Conservation (phyloP, 148 eudicot species). For the Rhododendron henanense region DNA sequence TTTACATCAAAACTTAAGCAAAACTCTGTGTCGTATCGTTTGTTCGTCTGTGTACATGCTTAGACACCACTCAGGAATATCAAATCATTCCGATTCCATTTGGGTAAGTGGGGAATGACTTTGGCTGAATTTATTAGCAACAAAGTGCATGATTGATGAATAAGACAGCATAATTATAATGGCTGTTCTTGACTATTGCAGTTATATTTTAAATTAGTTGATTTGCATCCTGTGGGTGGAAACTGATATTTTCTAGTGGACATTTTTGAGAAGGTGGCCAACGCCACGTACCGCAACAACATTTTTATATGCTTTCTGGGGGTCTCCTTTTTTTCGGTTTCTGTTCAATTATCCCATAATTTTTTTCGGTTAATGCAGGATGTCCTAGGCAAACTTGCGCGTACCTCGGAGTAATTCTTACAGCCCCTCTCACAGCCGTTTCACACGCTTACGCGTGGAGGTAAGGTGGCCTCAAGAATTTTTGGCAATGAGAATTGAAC, state of each 20-base stretch:
- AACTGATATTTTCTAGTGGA: neutral
- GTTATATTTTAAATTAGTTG: neutral
- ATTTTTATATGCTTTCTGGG: neutral
- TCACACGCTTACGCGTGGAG: too few species aligned
- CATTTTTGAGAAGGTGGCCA: neutral
- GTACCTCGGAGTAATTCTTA: too few species aligned
- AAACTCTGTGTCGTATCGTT: neutral
- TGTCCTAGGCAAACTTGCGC: fast-evolving
- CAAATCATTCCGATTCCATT: neutral
- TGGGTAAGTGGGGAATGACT: neutral
- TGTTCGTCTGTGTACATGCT: neutral
- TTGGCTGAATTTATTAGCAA: neutral
- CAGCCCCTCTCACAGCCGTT: too few species aligned
- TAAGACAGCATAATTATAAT: neutral
- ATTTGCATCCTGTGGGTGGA: neutral
- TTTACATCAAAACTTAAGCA: neutral
- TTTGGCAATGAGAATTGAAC: too few species aligned
- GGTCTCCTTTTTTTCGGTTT: neutral
- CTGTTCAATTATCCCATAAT: neutral
- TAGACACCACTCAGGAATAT: neutral
- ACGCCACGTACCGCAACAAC: neutral
- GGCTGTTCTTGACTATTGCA: neutral
- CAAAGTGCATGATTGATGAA: neutral
- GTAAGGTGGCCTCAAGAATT: too few species aligned
- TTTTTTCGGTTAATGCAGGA: too few species aligned